Conservation (phyloP, 2,329 filamentous ascomycete species). For the Alternaria infectoria region DNA sequence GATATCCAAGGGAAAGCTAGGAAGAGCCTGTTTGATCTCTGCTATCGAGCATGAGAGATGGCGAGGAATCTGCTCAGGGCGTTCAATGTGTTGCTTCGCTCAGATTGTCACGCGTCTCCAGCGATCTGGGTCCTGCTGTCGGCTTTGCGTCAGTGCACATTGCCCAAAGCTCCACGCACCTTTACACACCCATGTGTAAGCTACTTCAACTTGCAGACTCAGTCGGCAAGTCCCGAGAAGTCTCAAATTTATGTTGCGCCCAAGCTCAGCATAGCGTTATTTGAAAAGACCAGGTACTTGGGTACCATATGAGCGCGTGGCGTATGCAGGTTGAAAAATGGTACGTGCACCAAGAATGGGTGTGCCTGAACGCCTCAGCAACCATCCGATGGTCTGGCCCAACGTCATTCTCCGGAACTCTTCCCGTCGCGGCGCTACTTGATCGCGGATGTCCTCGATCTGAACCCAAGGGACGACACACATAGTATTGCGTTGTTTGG, state of each 20-base stretch:
- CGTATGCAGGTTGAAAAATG: not conserved
- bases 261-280: not conserved
- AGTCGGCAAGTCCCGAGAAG: not conserved
- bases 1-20: fast-evolving
- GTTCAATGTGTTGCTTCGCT: not conserved
- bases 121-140: not conserved
- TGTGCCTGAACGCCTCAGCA: not conserved
- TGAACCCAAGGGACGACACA: too few relatives aligned
- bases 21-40: not conserved
- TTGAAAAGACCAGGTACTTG: not conserved
- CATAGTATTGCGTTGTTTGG: too few relatives aligned
- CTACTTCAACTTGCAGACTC: fast-evolving
- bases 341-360: not conserved
- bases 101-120: not conserved
- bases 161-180: not conserved
- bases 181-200: not conserved
- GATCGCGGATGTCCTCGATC: too few relatives aligned
- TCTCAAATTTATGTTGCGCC: not conserved
- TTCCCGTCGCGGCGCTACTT: too few relatives aligned
- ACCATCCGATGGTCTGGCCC: too few relatives aligned
- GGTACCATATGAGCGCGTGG: not conserved
- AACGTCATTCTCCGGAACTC: too few relatives aligned
- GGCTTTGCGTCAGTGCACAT: not conserved
- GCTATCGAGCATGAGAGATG: not conserved
- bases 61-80: not conserved